Base-by-base conservation (phyloP, 78 protist genomes). In the Dictyostelium purpureum region DNA sequence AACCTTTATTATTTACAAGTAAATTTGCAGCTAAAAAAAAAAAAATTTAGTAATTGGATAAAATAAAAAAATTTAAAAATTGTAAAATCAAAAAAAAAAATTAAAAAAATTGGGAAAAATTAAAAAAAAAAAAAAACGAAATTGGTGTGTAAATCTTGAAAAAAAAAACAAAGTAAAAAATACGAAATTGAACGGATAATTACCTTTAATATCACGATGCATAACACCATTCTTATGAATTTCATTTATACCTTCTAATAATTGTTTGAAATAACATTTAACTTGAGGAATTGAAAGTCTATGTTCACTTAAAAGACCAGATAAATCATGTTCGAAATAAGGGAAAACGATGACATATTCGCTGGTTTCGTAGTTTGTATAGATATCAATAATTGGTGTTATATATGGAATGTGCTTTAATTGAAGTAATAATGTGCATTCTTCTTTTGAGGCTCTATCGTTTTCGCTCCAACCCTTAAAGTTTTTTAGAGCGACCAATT, bases 121-220 rank as follows among this genome's bases (percentile, higher is more conserved):
- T 11, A 57, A 57, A 57, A 57, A 57, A 57, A 26, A 57, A 10
- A 57, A 57, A 57, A 57, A 26, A 57, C 7, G 33, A 57, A 57
- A 26, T 57, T 57, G 66, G 26, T 26, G 66, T 57, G 65, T 24
- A 24, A 52, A 19, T 9, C 4, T 26, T 11, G 42, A 35, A 0
- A 65, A 2, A 65, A 37, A 52, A 14, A 18, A 14, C 26, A 12
- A 14, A 12, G 26, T 26, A 38, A 67, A 38, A 67, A 38, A 67
- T 40, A 47, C 11, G 52, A n/a, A 4, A 38, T 10, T 6, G 2
- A 6, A 37, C 21, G 16, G 74, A 33, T 28, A 18, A 24, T 16
- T 87, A 73, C 94, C 94, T 82, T 90, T 90, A 37, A 90, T 90
- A 54, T 90, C 95, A 63, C 95, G 80, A 51, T 90, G 95, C 88